A percentile compares a stretch with the other conserved stretches of the same genome.
These are phyloP conservation scores for Thraustochytrium sp. DNA, from an alignment of 352 stramenopile genomes.

Conservation along the genomic window DNA sequence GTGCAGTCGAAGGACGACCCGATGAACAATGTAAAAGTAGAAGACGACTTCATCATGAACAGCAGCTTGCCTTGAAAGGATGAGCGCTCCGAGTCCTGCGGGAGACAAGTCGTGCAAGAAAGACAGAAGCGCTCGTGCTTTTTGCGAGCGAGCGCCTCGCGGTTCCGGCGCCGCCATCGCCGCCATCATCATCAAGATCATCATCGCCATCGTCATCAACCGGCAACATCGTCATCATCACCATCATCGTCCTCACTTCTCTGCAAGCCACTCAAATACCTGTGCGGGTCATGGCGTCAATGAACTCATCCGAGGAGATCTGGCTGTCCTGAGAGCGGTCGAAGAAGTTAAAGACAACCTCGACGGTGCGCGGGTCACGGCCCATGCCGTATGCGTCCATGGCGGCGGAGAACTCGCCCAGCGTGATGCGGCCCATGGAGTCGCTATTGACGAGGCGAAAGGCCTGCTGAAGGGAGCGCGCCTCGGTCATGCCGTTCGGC, in stretches of 20 bases:
- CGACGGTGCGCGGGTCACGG: neutral
- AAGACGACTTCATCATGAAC: too few species aligned
- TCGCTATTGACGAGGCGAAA: constrained; percentile 26
- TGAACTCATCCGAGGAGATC: constrained; percentile 8
- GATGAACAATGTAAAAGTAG: too few species aligned
- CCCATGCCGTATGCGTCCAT: constrained; percentile 13
- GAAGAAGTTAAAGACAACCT: neutral
- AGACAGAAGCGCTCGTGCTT: too few species aligned
- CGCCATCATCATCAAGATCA: too few species aligned
- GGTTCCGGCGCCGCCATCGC: too few species aligned
- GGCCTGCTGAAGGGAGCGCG: neutral
- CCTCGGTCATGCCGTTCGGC: neutral
- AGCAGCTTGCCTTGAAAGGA: too few species aligned
- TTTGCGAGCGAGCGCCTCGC: too few species aligned
- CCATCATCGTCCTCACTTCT: neutral
- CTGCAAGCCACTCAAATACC: neutral
- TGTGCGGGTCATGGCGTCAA: neutral
- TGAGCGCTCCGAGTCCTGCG: too few species aligned
- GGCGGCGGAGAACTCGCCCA: neutral
- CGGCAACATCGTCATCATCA: neutral
- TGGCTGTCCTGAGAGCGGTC: neutral
- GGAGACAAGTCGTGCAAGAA: too few species aligned
- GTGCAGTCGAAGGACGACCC: too few species aligned
- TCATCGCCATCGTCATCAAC: too few species aligned
- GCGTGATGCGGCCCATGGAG: neutral